These are phyloP conservation scores for Aspergillus fumigatiaffinis DNA, from an alignment of 2,329 filamentous ascomycete species.

Conservation along the genomic window DNA sequence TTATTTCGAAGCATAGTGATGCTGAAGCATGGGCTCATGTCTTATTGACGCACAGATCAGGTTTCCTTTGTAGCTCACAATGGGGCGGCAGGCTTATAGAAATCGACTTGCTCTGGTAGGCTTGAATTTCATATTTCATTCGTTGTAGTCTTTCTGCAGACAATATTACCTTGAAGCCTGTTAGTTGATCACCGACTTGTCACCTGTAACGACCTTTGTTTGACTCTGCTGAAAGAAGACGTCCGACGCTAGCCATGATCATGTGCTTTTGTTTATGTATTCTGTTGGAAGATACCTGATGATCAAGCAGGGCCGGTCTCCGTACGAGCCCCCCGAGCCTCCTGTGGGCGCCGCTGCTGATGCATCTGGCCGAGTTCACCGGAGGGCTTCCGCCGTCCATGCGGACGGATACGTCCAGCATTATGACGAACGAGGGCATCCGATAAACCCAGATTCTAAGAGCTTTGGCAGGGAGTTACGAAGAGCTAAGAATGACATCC, in stretches of 20 bases:
- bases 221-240: background rate
- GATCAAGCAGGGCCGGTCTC: slow-evolving; percentile 40
- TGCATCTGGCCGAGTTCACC: slow-evolving; percentile 15
- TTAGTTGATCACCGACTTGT: background rate
- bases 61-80: slow-evolving; percentile 13
- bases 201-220: background rate
- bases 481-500: slow-evolving; percentile 49
- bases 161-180: background rate
- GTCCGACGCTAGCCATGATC: background rate
- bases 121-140: slow-evolving; percentile 8
- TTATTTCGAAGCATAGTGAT: background rate
- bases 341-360: slow-evolving; percentile 17
- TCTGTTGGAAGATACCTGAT: slow-evolving; percentile 16
- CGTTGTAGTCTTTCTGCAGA: background rate
- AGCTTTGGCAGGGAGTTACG: slow-evolving; percentile 37
- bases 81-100: slow-evolving; percentile 45
- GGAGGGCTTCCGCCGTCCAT: slow-evolving; percentile 25
- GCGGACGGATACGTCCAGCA: slow-evolving; percentile 44
- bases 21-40: background rate
- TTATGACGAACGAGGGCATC: slow-evolving; percentile 47
- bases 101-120: slow-evolving; percentile 46
- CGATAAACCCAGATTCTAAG: slow-evolving; percentile 43
- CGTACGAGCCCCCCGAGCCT: slow-evolving; percentile 41
- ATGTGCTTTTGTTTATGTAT: background rate
- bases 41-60: background rate